Evolutionary conservation across 768 basidiomycete species (phyloP), one percentile per base, ranked within the genome.

Genomic region (Mycena albidolilacea): DNA sequence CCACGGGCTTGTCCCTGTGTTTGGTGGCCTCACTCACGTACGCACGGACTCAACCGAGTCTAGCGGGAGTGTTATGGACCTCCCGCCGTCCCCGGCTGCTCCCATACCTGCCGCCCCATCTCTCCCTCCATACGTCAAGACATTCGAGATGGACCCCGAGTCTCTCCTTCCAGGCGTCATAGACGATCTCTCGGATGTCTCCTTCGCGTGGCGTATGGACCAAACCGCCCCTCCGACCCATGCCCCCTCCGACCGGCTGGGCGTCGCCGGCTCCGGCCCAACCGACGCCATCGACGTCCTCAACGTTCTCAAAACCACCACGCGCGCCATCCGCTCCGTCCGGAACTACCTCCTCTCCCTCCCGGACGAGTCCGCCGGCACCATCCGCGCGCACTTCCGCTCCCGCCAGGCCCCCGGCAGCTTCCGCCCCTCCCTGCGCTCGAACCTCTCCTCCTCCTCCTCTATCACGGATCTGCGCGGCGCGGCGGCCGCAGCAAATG

Each of bases 311-410:
- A 92, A 95, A 81, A 90, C 87, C 1, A 97, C 96, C 0, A 96
- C 95, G 8, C 88, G 87, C 50, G 91, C 94, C 5, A 91, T 98
- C 59, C 90, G 96, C 43, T 91, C 92, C 15, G 93, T 95, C 41
- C 89, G 96, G 14, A 95, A 95, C 79, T 97, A 96, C 80, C 84
- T 96, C 21, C 84, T 97, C 41, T 90, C 93, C 0, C 89, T 97
- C 15, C 95, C 95, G 0, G 92, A 95, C 78, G 93, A 95, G 69
- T 88, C 87, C 2, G 84, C 89, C 17, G 88, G 85, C 10, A 86
- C 88, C 1, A 85, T 88, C 78, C 86, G 86, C 48, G 84, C 86
- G 58, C 84, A 92, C 30, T 94, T 91, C 81, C 87, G 92, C 46
- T 88, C 88, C 17, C 71, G 69, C 1, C 58, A 87, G 85, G 30